phyloP scores from a whole-genome alignment of 192 early-diverging fungal species.

The Coemansia furcata region DNA sequence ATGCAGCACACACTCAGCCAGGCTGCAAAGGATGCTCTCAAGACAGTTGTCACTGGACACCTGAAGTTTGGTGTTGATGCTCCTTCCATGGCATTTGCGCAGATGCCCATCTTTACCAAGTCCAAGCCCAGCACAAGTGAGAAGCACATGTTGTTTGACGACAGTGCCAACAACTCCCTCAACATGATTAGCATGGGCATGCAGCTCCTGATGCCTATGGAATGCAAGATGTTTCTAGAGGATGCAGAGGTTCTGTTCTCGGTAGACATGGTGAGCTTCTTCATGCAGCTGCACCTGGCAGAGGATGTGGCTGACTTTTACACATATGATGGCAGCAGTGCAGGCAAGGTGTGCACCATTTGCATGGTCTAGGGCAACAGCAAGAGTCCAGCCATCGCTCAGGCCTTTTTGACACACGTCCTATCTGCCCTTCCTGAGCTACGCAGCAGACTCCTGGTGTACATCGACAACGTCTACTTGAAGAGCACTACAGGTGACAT shows the following conservation, averaged over 20 bases:
- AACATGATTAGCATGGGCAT: slow-evolving; percentile 26
- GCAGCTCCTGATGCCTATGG: slow-evolving; percentile 1
- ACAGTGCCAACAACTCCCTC: slow-evolving; percentile 10
- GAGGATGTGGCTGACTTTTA: slow-evolving; percentile 12
- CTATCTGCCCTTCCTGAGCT: neutral
- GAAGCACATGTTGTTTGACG: slow-evolving; percentile 22
- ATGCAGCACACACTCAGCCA: too few relatives aligned
- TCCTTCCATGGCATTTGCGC: too few relatives aligned
- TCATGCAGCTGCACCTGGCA: too few relatives aligned
- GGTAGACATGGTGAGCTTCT: too few relatives aligned
- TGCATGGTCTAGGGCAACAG: slow-evolving; percentile 29
- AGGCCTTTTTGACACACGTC: slow-evolving; percentile 6
- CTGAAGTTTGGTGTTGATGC: too few relatives aligned
- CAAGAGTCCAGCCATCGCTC: slow-evolving; percentile 17
- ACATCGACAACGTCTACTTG: slow-evolving; percentile 43
- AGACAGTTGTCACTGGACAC: too few relatives aligned
- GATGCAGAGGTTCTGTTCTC: too few relatives aligned
- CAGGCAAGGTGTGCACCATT: neutral
- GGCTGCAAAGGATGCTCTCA: too few relatives aligned
- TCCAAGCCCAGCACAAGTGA: neutral
- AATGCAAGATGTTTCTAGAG: neutral
- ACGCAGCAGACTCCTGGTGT: slow-evolving; percentile 10
- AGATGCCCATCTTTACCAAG: too few relatives aligned
- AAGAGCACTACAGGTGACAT: slow-evolving; percentile 1
- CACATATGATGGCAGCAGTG: neutral